A percentile compares a stretch with the other conserved stretches of the same genome.
These are phyloP conservation scores for Dryadomyces quercus-mongolicae DNA, from an alignment of 2,329 filamentous ascomycete species.

Conservation along the genomic window DNA sequence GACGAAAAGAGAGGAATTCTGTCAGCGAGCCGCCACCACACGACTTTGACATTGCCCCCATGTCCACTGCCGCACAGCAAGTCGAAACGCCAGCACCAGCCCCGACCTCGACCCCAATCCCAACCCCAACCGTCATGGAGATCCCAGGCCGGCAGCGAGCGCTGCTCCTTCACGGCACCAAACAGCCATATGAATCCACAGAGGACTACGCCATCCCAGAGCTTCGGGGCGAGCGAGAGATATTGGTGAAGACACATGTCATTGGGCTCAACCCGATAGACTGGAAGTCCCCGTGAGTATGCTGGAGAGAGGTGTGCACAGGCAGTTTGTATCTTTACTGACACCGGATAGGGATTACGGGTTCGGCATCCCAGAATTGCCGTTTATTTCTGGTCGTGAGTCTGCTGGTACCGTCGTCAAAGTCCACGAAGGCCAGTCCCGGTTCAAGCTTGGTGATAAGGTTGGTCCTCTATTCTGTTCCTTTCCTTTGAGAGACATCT, in stretches of 20 bases:
- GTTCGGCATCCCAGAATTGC: constrained; percentile 55
- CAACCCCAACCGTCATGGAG: neutral
- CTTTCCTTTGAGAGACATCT: no score
- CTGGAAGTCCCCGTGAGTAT: constrained; percentile 57
- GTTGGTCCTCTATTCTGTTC: constrained; percentile 18
- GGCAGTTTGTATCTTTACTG: no score
- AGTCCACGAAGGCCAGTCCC: constrained; percentile 25
- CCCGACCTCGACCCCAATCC: no score
- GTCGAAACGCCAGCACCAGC: no score
- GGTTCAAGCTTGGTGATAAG: constrained; percentile 44
- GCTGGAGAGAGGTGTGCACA: no score
- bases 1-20: no score
- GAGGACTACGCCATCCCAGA: constrained; percentile 17
- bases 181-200: constrained; percentile 18
- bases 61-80: neutral
- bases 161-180: constrained; percentile 18
- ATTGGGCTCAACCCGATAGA: constrained; percentile 69
- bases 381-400: constrained; percentile 59
- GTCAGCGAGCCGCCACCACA: neutral
- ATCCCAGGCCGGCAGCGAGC: constrained; percentile 14
- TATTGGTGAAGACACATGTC: constrained; percentile 50
- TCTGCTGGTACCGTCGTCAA: constrained; percentile 52
- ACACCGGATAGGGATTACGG: constrained; percentile 45
- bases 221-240: constrained; percentile 25
- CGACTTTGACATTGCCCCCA: no score